Evolutionary conservation across 345 rosid genomes (phyloP).

Genomic region (Theobroma cacao): DNA sequence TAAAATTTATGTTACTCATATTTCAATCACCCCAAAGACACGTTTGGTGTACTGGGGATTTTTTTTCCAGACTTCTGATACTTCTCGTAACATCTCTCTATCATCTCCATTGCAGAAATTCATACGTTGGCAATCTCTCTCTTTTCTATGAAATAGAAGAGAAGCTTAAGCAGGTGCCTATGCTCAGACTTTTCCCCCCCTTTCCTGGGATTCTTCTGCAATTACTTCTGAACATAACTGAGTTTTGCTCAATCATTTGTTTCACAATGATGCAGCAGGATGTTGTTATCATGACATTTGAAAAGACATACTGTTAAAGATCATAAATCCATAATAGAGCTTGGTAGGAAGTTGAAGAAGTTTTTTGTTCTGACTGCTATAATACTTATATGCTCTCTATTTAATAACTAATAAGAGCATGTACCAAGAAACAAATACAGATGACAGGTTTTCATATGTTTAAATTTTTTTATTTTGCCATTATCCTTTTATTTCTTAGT

Average conservation of each 20-base stretch:
- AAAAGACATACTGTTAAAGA: neutral
- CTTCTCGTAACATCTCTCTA: neutral
- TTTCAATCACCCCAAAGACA: neutral
- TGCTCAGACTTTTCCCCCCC: conserved; percentile 5
- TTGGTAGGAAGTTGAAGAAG: neutral
- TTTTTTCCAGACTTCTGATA: neutral
- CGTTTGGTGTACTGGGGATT: neutral
- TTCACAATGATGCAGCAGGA: neutral
- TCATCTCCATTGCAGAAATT: conserved; percentile 51
- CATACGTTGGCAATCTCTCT: conserved; percentile 73
- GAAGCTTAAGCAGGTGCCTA: conserved; percentile 63
- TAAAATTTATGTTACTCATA: neutral
- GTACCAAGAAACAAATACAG: neutral
- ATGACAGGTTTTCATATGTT: neutral
- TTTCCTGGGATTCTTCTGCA: neutral
- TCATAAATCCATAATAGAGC: neutral
- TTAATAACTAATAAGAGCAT: conserved; percentile 1
- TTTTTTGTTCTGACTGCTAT: neutral
- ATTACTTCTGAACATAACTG: neutral
- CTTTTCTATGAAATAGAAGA: conserved; percentile 72
- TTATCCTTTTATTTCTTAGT: neutral
- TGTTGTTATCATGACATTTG: neutral
- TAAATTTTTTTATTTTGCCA: neutral
- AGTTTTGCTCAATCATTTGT: neutral
- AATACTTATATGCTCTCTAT: neutral